phyloP scores from a whole-genome alignment of 805 yeast species.

The Saccharomycopsis sp. region DNA sequence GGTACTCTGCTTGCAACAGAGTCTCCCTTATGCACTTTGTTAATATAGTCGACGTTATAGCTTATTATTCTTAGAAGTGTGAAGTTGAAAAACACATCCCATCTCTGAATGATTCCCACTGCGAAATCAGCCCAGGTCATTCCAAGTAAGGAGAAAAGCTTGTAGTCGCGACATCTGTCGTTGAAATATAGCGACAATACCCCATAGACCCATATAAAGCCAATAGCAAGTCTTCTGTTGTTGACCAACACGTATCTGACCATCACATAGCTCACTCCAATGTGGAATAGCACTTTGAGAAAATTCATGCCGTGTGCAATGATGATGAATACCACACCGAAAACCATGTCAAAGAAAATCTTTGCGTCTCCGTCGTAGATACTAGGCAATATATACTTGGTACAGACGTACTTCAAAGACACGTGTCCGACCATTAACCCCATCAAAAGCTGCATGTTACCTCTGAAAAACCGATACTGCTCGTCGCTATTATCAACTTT shows the following conservation, averaged over 20 bases:
- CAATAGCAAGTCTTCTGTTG: slow-evolving; percentile 31
- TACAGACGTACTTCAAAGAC: slow-evolving; percentile 36
- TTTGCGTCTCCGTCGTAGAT: slow-evolving; percentile 32
- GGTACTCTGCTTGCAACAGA: neutral
- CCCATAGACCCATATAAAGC: slow-evolving; percentile 70
- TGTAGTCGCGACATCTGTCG: slow-evolving; percentile 52
- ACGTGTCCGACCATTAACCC: slow-evolving; percentile 51
- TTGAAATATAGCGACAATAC: slow-evolving; percentile 72
- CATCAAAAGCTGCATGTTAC: slow-evolving; percentile 61
- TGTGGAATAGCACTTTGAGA: slow-evolving; percentile 53
- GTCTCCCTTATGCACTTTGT: slow-evolving; percentile 25
- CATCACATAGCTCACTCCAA: slow-evolving; percentile 45
- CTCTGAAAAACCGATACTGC: slow-evolving; percentile 84
- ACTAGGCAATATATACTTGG: slow-evolving; percentile 2
- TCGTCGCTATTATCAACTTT: slow-evolving; percentile 88
- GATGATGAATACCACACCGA: slow-evolving; percentile 61
- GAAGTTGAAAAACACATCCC: slow-evolving; percentile 96
- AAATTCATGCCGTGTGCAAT: slow-evolving; percentile 78
- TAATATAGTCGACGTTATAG: slow-evolving; percentile 69
- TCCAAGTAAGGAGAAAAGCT: slow-evolving; percentile 32
- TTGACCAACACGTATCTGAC: slow-evolving; percentile 8
- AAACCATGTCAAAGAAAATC: slow-evolving; percentile 60
- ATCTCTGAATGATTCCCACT: slow-evolving; percentile 73
- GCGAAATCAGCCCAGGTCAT: slow-evolving; percentile 48
- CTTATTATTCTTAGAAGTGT: slow-evolving; percentile 79